phyloP scores from a whole-genome alignment of 2,329 filamentous ascomycete genomes.

The Epichloe sibirici region DNA sequence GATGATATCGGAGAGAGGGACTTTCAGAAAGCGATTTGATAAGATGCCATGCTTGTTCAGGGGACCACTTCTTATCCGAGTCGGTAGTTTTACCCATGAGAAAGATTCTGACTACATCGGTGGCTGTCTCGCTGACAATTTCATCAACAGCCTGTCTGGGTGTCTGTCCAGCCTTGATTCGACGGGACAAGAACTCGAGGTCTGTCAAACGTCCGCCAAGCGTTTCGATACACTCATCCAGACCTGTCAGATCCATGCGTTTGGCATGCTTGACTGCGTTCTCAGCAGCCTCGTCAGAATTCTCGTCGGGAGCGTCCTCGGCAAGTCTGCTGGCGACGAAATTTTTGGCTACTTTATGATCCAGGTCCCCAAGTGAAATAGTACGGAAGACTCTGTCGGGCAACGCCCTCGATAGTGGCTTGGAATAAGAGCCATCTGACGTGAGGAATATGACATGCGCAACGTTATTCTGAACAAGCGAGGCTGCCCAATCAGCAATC shows the following conservation, averaged over 20 bases:
- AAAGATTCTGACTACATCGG: conserved; percentile 89
- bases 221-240: conserved; percentile 70
- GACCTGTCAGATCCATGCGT: conserved; percentile 45
- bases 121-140: conserved; percentile 79
- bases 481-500: conserved; percentile 80
- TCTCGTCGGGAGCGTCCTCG: conserved; percentile 25
- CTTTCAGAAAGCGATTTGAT: conserved; percentile 65
- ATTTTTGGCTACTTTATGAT: conserved; percentile 72
- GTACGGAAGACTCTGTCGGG: conserved; percentile 86
- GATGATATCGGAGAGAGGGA: conserved; percentile 67
- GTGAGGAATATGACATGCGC: conserved; percentile 94
- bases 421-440: conserved; percentile 77
- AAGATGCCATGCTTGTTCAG: conserved; percentile 82
- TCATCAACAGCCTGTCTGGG: conserved; percentile 72
- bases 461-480: conserved; percentile 72
- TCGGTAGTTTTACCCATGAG: conserved; percentile 49
- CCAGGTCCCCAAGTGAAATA: conserved; percentile 75
- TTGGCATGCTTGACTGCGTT: conserved; percentile 8
- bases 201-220: conserved; percentile 91
- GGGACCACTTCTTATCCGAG: conserved; percentile 54
- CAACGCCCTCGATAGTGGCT: conserved; percentile 73
- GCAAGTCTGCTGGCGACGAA: conserved; percentile 80
- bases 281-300: conserved; percentile 15
- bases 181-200: conserved; percentile 82
- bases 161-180: conserved; percentile 76